phyloP scores from a whole-genome alignment of 73 alveolate genomes.

The Paramecium biaurelia region DNA sequence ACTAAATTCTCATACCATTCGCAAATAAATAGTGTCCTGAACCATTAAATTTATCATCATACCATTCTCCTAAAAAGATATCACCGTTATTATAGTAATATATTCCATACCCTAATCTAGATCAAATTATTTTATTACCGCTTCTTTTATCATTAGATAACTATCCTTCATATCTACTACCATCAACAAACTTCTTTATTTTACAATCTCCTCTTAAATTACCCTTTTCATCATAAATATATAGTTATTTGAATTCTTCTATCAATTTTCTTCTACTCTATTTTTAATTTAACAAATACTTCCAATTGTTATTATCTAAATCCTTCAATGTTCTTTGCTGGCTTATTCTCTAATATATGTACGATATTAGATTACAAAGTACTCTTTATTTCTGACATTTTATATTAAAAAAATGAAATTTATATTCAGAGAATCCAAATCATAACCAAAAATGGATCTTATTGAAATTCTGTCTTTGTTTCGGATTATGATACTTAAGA shows the following conservation, averaged over 20 bases:
- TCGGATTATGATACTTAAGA: no score
- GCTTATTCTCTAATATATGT: conserved; percentile 7
- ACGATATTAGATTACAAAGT: conserved; percentile 7
- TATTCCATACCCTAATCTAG: conserved; percentile 37
- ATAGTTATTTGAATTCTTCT: not conserved
- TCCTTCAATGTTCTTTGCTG: conserved; percentile 15
- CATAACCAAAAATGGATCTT: not conserved
- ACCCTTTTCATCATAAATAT: conserved; percentile 30
- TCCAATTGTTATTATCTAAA: not conserved
- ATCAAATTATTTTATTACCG: not conserved
- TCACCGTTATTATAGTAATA: conserved; percentile 65
- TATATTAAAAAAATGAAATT: not conserved
- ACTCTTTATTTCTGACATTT: not conserved
- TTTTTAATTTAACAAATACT: not conserved
- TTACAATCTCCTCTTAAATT: conserved; percentile 43
- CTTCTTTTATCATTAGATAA: not conserved
- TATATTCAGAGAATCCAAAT: not conserved
- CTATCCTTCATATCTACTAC: conserved; percentile 66
- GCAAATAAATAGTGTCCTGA: conserved; percentile 52
- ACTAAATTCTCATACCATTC: not conserved
- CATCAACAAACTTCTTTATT: conserved; percentile 66
- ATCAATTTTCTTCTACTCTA: not conserved
- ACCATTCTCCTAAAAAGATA: conserved; percentile 70
- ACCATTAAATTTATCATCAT: conserved; percentile 63
- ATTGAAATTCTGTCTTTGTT: no score